Evolutionary conservation across 2,329 filamentous ascomycete genomes (phyloP).

Genomic region (Davidsoniella australis): DNA sequence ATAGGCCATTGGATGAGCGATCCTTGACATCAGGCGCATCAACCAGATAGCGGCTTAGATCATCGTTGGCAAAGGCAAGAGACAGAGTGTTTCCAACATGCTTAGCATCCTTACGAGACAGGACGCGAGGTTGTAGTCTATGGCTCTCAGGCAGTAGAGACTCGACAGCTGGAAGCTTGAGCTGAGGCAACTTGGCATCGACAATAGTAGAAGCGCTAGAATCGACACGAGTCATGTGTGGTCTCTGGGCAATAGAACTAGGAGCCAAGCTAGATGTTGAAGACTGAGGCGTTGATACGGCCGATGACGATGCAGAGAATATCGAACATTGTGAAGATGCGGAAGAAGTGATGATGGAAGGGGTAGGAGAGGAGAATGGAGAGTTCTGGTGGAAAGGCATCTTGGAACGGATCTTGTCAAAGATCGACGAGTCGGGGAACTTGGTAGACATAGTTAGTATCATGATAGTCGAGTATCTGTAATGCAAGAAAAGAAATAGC

Average conservation of each 20-base stretch:
- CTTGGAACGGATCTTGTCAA: no score
- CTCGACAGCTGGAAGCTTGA: background rate
- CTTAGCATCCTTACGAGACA: constrained; percentile 46
- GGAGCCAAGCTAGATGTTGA: background rate
- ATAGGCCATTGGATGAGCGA: constrained; percentile 50
- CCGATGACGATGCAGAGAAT: constrained; percentile 9
- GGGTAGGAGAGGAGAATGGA: no score
- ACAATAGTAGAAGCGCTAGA: constrained; percentile 18
- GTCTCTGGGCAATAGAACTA: constrained; percentile 7
- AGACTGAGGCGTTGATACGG: background rate
- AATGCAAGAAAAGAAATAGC: no score
- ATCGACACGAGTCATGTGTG: constrained; percentile 28
- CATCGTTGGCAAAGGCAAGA: constrained; percentile 60
- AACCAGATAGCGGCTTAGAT: constrained; percentile 58
- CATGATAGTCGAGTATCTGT: no score
- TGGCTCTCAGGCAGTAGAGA: constrained; percentile 36
- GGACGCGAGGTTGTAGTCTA: constrained; percentile 21
- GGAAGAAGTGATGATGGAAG: background rate
- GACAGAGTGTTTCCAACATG: constrained; percentile 56
- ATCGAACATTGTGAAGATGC: background rate
- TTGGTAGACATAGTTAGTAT: no score
- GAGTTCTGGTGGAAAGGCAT: no score
- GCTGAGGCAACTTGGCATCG: constrained; percentile 16
- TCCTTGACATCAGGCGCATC: constrained; percentile 49
- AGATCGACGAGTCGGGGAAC: no score